Base-by-base conservation (phyloP, 208 protist species). In the Crithidia brevicula region DNA sequence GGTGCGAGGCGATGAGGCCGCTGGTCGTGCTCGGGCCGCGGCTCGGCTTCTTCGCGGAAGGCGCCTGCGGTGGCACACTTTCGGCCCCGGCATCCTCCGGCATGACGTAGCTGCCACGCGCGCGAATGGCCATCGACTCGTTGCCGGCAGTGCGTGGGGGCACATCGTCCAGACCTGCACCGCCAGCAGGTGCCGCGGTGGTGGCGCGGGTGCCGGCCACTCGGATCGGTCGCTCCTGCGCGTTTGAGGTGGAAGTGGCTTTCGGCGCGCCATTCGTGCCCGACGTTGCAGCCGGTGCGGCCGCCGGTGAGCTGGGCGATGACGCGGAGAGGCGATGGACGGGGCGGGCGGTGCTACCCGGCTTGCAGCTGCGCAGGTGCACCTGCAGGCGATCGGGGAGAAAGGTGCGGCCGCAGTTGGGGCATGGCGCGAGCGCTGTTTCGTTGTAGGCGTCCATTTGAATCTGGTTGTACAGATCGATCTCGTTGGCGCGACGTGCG, bases 361-460 rank as follows among this genome's bases (percentile, higher is more conserved):
- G 85, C 65, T 88, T 94, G 74, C 95, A 98, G 67, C 86, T 94
- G 34, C 83, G 79, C 56, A 92, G 72, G 63, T 98, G 95, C 20
- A 98, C 76, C 65, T 86, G 82, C 20, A 98, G 82, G 5, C 91
- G 83, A 43, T 97, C 93, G 1, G 95, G 95, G 34, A 95, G 58
- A 59, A 98, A 98, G 22, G 87, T 97, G 72, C 95, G 86, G 51
- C 83, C 82, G 67, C 95, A 98, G 69, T 96, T 90, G 2, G 82
- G 85, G 78, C 94, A 98, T 42, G 86, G 81, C 7, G 79, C 50
- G 18, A 97, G 79, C 28, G 78, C 63, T 18, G 80, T 85, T 22
- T 74, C 74, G 46, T 92, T 93, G 71, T 90, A 98, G 11, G 77
- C 63, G 52, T 95, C 64, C 58, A 92, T 79, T 74, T 95, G 85